These are phyloP conservation scores for Knoxia roxburghii DNA, from an alignment of 257 asterid genomes.

Conservation along the genomic window DNA sequence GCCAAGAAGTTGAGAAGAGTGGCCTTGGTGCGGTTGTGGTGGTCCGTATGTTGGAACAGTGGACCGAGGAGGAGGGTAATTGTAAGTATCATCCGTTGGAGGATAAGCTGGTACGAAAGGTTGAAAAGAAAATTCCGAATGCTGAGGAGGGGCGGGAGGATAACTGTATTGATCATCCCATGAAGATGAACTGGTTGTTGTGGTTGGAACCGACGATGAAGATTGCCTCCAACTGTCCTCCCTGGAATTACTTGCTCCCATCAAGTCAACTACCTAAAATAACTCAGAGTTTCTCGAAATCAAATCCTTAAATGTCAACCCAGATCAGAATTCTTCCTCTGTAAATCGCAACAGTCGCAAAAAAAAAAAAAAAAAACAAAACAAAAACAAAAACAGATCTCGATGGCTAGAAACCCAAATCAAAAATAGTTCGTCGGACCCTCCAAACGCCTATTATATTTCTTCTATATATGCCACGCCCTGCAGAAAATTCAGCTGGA, in stretches of 20 bases:
- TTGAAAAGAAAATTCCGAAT: constrained; percentile 37
- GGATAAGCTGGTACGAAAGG: constrained; percentile 29
- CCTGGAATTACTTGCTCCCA: constrained; percentile 84
- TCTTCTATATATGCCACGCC: background rate
- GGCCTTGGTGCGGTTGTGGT: constrained; percentile 23
- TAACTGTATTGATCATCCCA: constrained; percentile 14
- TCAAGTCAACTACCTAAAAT: constrained; percentile 29
- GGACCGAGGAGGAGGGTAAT: constrained; percentile 35
- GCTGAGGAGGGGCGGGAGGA: constrained; percentile 24
- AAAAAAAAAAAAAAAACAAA: background rate
- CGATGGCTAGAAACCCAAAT: background rate
- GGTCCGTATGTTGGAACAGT: constrained; percentile 37
- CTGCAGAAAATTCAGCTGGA: constrained; percentile 6
- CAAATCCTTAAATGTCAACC: constrained; percentile 20
- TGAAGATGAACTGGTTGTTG: constrained; percentile 34
- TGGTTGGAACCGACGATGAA: constrained; percentile 34
- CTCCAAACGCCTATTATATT: background rate
- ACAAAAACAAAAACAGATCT: too few relatives aligned
- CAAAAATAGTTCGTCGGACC: background rate
- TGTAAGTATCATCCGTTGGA: constrained; percentile 33
- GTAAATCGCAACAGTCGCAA: background rate
- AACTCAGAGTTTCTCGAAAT: background rate
- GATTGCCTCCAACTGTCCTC: constrained; percentile 51
- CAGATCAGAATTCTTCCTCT: background rate
- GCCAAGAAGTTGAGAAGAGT: constrained; percentile 27